Conservation (phyloP, 2,329 filamentous ascomycete species). For the Phialocephala sp. region DNA sequence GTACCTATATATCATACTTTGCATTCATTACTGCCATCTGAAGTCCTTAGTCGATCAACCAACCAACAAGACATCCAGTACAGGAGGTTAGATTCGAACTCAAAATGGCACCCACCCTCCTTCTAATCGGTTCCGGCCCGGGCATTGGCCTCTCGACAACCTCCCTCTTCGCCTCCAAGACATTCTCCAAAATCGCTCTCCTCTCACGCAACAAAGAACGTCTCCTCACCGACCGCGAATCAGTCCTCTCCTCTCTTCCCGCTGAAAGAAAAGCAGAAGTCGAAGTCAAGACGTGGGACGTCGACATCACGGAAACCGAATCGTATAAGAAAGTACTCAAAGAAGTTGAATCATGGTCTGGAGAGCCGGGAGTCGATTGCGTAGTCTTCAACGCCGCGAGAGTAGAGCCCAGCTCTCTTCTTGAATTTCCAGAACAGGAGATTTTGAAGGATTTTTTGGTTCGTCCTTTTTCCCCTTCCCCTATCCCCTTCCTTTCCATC, state of each 20-base stretch:
- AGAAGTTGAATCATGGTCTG: constrained; percentile 47
- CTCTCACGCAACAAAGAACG: constrained; percentile 51
- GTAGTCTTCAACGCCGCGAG: constrained; percentile 60
- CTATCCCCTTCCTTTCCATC: too few relatives aligned
- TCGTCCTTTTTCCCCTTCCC: background rate
- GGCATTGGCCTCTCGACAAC: constrained; percentile 53
- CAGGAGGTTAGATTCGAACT: background rate
- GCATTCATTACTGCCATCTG: too few relatives aligned
- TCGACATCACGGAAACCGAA: constrained; percentile 50
- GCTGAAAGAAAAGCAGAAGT: constrained; percentile 30
- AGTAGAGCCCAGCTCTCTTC: constrained; percentile 49
- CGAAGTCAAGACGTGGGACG: constrained; percentile 49
- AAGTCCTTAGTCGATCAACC: too few relatives aligned
- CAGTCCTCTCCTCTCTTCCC: constrained; percentile 43
- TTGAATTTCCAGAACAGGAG: constrained; percentile 50
- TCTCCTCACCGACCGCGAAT: constrained; percentile 46
- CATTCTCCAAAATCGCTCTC: constrained; percentile 54
- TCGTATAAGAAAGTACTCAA: constrained; percentile 47
- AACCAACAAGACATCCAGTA: background rate
- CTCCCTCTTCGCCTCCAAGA: constrained; percentile 48
- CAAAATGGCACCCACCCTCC: constrained; percentile 22
- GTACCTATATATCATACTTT: too few relatives aligned
- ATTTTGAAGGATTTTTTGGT: constrained; percentile 58
- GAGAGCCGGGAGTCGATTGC: constrained; percentile 49
- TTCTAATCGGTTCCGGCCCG: constrained; percentile 54